Conservation (phyloP, 2,329 filamentous ascomycete genomes). For the Beauveria brongniartii region DNA sequence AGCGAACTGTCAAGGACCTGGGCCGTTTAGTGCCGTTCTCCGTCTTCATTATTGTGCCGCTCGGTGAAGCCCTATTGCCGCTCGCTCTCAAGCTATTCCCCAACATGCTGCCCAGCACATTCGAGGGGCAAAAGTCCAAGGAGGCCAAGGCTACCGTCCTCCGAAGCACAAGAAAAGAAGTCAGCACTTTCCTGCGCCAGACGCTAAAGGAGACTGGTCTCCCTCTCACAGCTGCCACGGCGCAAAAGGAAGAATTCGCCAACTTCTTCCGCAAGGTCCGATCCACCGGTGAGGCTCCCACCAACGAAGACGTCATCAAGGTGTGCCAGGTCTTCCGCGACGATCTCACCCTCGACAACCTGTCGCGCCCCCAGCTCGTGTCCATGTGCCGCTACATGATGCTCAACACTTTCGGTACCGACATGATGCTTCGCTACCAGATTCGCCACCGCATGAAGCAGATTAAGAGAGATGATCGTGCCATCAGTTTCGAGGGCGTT, state of each 20-base stretch:
- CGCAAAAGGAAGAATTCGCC: conserved; percentile 87
- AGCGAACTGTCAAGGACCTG: conserved; percentile 88
- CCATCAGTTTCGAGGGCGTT: conserved; percentile 89
- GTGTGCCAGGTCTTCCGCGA: conserved; percentile 99
- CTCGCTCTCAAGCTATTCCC: conserved; percentile 92
- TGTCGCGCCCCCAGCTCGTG: conserved; percentile 89
- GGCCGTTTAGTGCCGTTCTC: conserved; percentile 91
- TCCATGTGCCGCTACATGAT: conserved; percentile 99
- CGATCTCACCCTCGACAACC: conserved; percentile 91
- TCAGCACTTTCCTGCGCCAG: conserved; percentile 79
- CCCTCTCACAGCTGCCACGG: conserved; percentile 72
- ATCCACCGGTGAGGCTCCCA: conserved; percentile 83
- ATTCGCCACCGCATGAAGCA: conserved; percentile 97
- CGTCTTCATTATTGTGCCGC: conserved; percentile 92
- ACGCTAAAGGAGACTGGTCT: conserved; percentile 91
- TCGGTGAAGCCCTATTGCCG: conserved; percentile 86
- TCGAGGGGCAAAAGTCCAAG: conserved; percentile 84
- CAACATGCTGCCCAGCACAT: conserved; percentile 94
- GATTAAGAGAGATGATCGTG: conserved; percentile 95
- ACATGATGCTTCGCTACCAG: conserved; percentile 96
- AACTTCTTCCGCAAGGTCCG: conserved; percentile 97
- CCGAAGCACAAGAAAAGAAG: conserved; percentile 82
- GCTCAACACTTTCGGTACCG: conserved; percentile 91
- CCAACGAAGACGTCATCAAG: conserved; percentile 87
- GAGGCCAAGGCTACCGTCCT: conserved; percentile 79